Conservation (phyloP, 1,284 basidiomycete species). For the Vanrija sp. region DNA sequence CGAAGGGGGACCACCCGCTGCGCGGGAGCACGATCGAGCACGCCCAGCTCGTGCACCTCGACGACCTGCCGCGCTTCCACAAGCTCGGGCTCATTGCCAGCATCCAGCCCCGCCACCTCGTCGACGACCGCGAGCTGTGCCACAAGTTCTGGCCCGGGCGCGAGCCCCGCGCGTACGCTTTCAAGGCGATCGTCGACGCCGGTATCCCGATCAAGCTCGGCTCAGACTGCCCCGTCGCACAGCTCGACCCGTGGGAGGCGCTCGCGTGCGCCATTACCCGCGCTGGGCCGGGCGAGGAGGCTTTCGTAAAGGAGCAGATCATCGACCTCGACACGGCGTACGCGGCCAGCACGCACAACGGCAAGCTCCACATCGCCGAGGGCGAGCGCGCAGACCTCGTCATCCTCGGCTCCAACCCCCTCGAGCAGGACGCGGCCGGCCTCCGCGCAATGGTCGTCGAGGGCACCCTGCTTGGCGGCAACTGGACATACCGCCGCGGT, state of each 20-base stretch:
- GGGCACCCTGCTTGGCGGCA: conserved; percentile 34
- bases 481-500: conserved; percentile 21
- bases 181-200: conserved; percentile 27
- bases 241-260: conserved; percentile 39
- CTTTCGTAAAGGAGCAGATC: conserved; percentile 22
- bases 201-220: conserved; percentile 36
- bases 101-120: conserved; percentile 41
- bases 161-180: conserved; percentile 34
- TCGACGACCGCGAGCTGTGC: conserved; percentile 38
- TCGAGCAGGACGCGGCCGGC: conserved; percentile 21
- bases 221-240: conserved; percentile 38
- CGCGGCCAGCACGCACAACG: conserved; percentile 15
- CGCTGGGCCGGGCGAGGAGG: conserved; percentile 1
- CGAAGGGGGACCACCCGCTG: conserved; percentile 13
- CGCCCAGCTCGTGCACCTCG: conserved; percentile 30
- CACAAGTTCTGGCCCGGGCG: conserved; percentile 37
- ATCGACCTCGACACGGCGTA: conserved; percentile 24
- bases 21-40: conserved; percentile 40
- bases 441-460: conserved; percentile 26
- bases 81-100: conserved; percentile 33
- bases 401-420: conserved; percentile 23
- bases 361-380: neutral
- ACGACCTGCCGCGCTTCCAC: conserved; percentile 32
- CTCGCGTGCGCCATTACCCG: conserved; percentile 34
- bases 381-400: conserved; percentile 31